phyloP scores from a whole-genome alignment of 331 rosid genomes.

The Spiraea crenata region DNA sequence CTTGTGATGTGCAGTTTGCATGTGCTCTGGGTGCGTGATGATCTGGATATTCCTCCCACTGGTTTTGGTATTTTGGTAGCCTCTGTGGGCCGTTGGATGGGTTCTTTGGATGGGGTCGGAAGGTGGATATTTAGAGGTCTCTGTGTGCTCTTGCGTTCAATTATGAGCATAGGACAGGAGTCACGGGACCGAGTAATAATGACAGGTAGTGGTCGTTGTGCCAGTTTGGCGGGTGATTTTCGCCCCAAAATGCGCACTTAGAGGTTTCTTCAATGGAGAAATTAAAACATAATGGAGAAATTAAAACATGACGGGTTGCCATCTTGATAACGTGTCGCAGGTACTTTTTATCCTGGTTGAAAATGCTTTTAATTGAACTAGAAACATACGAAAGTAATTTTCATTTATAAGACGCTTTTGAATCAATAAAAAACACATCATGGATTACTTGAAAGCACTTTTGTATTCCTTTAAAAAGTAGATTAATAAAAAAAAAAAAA shows the following conservation, averaged over 20 bases:
- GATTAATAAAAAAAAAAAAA: no score
- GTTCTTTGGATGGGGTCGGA: not conserved
- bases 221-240: not conserved
- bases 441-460: no score
- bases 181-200: not conserved
- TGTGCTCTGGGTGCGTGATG: not conserved
- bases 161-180: not conserved
- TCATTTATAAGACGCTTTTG: no score
- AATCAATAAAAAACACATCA: no score
- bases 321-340: no score
- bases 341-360: no score
- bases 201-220: not conserved
- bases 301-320: no score
- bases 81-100: slow-evolving; percentile 8
- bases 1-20: not conserved
- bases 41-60: not conserved
- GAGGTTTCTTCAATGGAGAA: no score
- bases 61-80: not conserved
- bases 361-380: no score
- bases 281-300: no score
- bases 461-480: no score
- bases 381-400: no score
- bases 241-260: not conserved
- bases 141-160: not conserved
- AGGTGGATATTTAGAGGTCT: not conserved